Conservation (phyloP, 768 basidiomycete genomes). For the Pulveroboletus sp. region DNA sequence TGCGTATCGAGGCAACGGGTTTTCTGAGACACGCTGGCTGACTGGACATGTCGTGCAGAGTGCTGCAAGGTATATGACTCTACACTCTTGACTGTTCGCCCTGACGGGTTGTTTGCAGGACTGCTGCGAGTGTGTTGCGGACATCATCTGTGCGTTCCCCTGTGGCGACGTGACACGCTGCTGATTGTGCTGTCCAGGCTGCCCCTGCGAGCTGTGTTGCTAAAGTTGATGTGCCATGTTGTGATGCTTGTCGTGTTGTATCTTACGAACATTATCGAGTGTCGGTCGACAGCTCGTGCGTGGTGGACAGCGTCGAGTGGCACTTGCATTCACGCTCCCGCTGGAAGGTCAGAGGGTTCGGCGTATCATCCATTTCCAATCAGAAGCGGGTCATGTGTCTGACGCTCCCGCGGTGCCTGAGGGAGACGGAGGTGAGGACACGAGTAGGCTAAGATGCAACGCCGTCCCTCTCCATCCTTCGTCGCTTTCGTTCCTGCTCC, state of each 20-base stretch:
- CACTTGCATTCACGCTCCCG: no score
- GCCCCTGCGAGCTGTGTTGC: conserved; percentile 78
- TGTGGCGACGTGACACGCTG: background rate
- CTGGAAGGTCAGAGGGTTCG: no score
- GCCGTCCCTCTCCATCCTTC: conserved; percentile 59
- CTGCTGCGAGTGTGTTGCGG: conserved; percentile 65
- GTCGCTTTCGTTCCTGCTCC: conserved; percentile 85
- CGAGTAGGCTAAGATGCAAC: conserved; percentile 10
- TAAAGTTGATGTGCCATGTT: conserved; percentile 27
- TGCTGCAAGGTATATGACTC: conserved; percentile 57
- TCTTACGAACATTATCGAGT: background rate
- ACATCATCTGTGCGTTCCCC: conserved; percentile 61
- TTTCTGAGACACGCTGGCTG: background rate
- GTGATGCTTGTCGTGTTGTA: conserved; percentile 13
- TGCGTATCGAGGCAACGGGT: conserved; percentile 28
- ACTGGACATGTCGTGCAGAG: conserved; percentile 35
- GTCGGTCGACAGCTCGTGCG: background rate
- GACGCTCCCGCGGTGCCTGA: no score
- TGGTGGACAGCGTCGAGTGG: no score
- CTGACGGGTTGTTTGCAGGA: conserved; percentile 34
- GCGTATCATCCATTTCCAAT: no score
- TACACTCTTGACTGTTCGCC: background rate
- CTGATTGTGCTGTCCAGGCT: conserved; percentile 41
- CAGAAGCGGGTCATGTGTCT: no score
- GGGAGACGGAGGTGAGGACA: background rate